These are phyloP conservation scores for Aschersonia sp. DNA, from an alignment of 2,329 filamentous ascomycete genomes.

Conservation along the genomic window DNA sequence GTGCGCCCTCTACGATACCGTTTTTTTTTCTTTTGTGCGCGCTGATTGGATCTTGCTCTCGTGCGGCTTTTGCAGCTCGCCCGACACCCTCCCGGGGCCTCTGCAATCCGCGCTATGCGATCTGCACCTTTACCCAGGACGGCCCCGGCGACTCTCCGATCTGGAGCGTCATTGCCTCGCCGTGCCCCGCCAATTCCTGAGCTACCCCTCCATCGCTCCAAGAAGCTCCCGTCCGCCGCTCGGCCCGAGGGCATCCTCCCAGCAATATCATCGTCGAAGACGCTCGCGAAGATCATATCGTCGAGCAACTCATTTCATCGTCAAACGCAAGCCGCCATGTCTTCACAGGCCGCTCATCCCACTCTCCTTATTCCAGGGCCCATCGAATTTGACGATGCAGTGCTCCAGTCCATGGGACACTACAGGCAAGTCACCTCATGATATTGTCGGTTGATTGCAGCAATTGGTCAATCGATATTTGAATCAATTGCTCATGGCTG, in stretches of 20 bases:
- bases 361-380: slow-evolving; percentile 91
- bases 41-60: too few relatives aligned
- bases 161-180: not conserved
- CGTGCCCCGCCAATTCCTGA: slow-evolving; percentile 2
- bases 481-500: not conserved
- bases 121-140: too few relatives aligned
- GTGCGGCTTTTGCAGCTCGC: too few relatives aligned
- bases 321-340: slow-evolving; percentile 31
- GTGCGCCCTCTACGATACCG: too few relatives aligned
- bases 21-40: too few relatives aligned
- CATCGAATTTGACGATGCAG: slow-evolving; percentile 96
- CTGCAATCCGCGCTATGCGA: too few relatives aligned
- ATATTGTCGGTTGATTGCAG: not conserved
- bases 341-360: slow-evolving; percentile 44
- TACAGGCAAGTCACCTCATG: slow-evolving; percentile 48
- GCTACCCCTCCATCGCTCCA: slow-evolving; percentile 2
- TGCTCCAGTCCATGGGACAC: slow-evolving; percentile 88
- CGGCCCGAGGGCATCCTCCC: not conserved
- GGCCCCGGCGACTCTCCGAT: not conserved
- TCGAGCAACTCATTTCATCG: not conserved
- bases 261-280: not conserved
- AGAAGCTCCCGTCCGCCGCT: not conserved
- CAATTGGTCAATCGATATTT: not conserved
- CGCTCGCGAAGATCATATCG: too few relatives aligned
- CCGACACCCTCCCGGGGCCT: too few relatives aligned